A percentile compares a stretch with the other conserved stretches of the same genome.
Evolutionary conservation across 129 eudicot species (phyloP).

Genomic region (Saussurea involucrata): DNA sequence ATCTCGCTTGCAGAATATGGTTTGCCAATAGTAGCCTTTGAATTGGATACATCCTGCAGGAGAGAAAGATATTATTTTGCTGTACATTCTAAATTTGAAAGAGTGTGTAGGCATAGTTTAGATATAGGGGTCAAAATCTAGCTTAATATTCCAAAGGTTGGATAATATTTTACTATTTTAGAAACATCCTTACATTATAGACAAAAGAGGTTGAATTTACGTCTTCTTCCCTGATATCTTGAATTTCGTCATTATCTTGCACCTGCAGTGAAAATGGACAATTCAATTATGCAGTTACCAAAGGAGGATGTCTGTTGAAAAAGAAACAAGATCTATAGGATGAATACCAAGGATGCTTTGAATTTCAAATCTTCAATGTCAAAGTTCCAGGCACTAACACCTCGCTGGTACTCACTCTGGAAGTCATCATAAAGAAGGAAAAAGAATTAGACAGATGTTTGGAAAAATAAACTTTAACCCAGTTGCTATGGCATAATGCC

Average conservation of each 20-base stretch:
- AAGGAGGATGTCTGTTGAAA: background rate
- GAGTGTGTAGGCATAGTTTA: background rate
- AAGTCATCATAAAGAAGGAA: background rate
- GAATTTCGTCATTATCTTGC: conserved; percentile 87
- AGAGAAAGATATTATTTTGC: conserved; percentile 4
- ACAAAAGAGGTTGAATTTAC: conserved; percentile 38
- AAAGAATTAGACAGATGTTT: background rate
- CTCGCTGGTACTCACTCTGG: conserved; percentile 98
- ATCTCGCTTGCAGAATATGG: conserved; percentile 34
- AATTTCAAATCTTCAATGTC: conserved; percentile 86
- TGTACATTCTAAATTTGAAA: background rate
- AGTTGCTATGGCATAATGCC: background rate
- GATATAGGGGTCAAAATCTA: conserved; percentile 4
- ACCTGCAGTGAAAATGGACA: conserved; percentile 37
- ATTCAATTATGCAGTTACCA: background rate
- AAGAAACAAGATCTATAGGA: conserved; percentile 3
- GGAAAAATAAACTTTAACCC: background rate
- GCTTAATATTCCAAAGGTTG: background rate
- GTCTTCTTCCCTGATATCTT: conserved; percentile 60
- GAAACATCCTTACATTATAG: conserved; percentile 40
- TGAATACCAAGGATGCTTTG: conserved; percentile 87
- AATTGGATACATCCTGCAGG: conserved; percentile 51
- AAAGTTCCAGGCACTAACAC: conserved; percentile 99
- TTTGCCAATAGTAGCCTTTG: conserved; percentile 38
- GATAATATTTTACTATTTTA: background rate